Evolutionary conservation across 2,329 filamentous ascomycete species (phyloP).

Genomic region (Pseudopithomyces chartarum): DNA sequence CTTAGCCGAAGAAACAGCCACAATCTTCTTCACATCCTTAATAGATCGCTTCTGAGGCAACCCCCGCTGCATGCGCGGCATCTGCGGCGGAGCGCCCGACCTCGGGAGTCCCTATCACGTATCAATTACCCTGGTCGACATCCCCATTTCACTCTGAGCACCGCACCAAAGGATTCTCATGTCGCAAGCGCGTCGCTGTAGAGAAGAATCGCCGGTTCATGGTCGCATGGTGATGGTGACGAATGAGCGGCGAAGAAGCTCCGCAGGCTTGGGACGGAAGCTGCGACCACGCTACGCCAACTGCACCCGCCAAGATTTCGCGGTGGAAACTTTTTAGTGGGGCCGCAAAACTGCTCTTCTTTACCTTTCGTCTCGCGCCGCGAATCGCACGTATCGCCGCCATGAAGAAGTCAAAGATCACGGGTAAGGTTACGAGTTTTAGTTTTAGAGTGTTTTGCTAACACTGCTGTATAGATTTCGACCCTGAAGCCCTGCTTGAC

Average conservation of each 20-base stretch:
- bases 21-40: conserved; percentile 82
- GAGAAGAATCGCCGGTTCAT: conserved; percentile 61
- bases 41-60: conserved; percentile 83
- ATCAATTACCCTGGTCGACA: not conserved
- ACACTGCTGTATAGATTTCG: conserved; percentile 65
- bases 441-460: not conserved
- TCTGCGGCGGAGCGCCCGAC: conserved; percentile 66
- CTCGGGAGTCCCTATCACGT: conserved; percentile 76
- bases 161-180: conserved; percentile 87
- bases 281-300: not conserved
- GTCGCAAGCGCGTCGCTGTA: conserved; percentile 55
- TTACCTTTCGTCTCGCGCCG: conserved; percentile 12
- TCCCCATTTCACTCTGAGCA: not conserved
- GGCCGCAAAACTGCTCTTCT: conserved; percentile 14
- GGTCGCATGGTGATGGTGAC: conserved; percentile 29
- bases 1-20: conserved; percentile 96
- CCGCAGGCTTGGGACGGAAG: conserved; percentile 11
- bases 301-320: conserved; percentile 7
- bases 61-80: conserved; percentile 78
- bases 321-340: conserved; percentile 37
- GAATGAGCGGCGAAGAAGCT: conserved; percentile 23
- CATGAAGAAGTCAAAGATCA: conserved; percentile 34
- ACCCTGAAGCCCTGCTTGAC: conserved; percentile 72
- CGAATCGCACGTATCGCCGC: conserved; percentile 30
- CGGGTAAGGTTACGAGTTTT: conserved; percentile 18